Base-by-base conservation (phyloP, 2,329 filamentous ascomycete genomes). In the Juglanconis oblonga region DNA sequence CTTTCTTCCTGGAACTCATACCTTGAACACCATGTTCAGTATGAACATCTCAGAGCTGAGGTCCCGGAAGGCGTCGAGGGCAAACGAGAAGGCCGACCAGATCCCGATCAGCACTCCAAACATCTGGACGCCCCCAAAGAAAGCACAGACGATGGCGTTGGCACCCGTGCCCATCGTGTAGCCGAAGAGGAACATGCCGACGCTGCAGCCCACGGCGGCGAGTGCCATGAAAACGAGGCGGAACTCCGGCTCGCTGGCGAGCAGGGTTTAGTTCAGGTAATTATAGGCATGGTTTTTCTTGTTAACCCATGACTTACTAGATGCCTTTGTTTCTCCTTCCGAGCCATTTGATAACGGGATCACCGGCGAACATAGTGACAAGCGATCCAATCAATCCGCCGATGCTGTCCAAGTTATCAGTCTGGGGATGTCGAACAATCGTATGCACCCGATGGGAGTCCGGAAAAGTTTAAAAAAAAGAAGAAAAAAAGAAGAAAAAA, bases 11-110 rank as follows among this genome's bases (percentile, higher is more conserved):
- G 52, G 76, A 78, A 56, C 77, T 74, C n/a, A 77, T 59, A 38
- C 78, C 69, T 78, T 78, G 63, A 77, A 68, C 31, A 76, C 66
- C 75, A 78, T 78, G 49, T 70, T 72, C 6, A 71, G 70, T 59
- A 78, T 76, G 67, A 78, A 78, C 32, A 77, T 71, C 67, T 78
- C 76, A 9, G 69, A 72, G 49, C 68, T 72, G 68, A 77, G 75
- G 56, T 73, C 71, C 35, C 75, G 67, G 65, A 70, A 77, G 2
- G 74, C 72, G 47, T 77, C 75, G 8, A 77, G 68, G 4, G 69
- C 69, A 59, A 77, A 77, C 3, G 70, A 65, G 2, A 71, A 71
- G 1, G 70, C 65, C 7, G 73, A 53, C 31, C 75, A 69, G 14
- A 67, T 66, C 1, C 72, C 67, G 52, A 68, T 68, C 40, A 67